Evolutionary conservation across 768 basidiomycete species (phyloP), one percentile per base, ranked within the genome.

Genomic region (Neoboletus magnificus): DNA sequence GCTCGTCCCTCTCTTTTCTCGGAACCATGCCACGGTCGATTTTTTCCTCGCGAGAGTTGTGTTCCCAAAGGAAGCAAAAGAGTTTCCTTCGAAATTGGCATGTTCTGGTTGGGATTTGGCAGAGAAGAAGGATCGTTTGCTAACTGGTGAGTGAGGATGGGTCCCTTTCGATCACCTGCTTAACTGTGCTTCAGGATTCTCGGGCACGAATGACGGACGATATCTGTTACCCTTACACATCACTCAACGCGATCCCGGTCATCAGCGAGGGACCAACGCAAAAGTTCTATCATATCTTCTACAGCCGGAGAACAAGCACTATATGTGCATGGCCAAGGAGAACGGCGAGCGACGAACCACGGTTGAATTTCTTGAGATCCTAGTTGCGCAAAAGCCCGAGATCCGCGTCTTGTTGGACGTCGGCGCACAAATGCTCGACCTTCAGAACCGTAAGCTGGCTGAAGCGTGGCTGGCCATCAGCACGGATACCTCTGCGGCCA

Each of bases 101-200:
- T 77, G 81, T 13, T 79, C 77, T 2, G 74, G 74, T 0, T 83
- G 82, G 82, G 82, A 83, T 68, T 64, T 83, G 37, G 80, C 77
- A 0, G 76, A 77, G 48, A 55, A 51, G 3, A 78, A 71, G 44
- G 29, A 37, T 2, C 44, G 20, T 5, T 1, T 55, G 2, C 18
- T 61, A 5, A 64, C 62, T 1, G 63, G 62, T 64, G 27, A 44
- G 55, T 32, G 2, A 29, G 8, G 23, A 27, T 15, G 0, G 3
- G 1, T 2, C 13, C 15, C 32, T 23, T 3, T 22, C 9, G 6
- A 16, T 25, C 13, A 3, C 18, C 11, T 3, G 15, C 15, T 37
- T 0, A 43, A 23, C 2, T 1, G 9, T 23, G 3, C 18, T 18
- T 22, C 2, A 60, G 59, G 65, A 0, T 83, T 83, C 58, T 82